Percentiles rank a stretch among this genome's conserved stretches.
Evolutionary conservation across 2,329 filamentous ascomycete species (phyloP).

Genomic region (Phialemonium atrogriseum): DNA sequence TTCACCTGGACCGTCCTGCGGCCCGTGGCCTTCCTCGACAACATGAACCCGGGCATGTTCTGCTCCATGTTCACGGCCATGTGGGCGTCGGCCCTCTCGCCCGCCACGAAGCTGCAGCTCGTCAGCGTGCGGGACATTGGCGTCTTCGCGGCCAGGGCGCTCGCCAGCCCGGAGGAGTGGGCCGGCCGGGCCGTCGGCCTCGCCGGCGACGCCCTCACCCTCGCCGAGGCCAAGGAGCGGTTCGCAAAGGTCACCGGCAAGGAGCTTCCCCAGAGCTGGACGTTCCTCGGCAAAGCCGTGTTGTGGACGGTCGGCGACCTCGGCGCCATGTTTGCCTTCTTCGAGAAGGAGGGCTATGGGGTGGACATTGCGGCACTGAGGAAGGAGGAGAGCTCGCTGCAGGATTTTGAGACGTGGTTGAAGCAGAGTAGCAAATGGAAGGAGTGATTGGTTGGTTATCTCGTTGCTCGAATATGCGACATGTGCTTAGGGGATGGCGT

Average conservation of each 20-base stretch:
- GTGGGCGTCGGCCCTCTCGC: constrained; percentile 17
- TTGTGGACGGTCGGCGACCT: constrained; percentile 21
- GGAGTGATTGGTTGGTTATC: too few species aligned
- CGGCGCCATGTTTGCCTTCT: constrained; percentile 27
- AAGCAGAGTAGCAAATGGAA: constrained; percentile 23
- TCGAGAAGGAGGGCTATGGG: constrained; percentile 29
- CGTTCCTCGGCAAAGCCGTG: constrained; percentile 18
- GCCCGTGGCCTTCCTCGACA: constrained; percentile 32
- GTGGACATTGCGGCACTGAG: constrained; percentile 24
- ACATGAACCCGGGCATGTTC: constrained; percentile 24
- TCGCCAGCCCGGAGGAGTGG: constrained; percentile 18
- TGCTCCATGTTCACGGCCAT: constrained; percentile 22
- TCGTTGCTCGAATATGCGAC: too few species aligned
- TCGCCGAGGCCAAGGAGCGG: constrained; percentile 19
- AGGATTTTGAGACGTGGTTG: constrained; percentile 29
- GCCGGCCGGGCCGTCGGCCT: constrained; percentile 23
- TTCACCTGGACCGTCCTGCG: constrained; percentile 29
- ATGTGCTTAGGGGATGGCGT: too few species aligned
- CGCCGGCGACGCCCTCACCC: constrained; percentile 23
- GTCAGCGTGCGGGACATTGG: constrained; percentile 30
- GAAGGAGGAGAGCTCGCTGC: constrained; percentile 19
- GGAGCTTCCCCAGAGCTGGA: constrained; percentile 23
- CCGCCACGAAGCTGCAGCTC: constrained; percentile 24
- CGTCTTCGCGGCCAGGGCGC: constrained; percentile 23
- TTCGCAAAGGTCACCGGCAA: constrained; percentile 19